Percentiles rank a stretch among this genome's conserved stretches.
phyloP scores from a whole-genome alignment of 2,329 filamentous ascomycete genomes.

The Neophaeococcomyces aloes region DNA sequence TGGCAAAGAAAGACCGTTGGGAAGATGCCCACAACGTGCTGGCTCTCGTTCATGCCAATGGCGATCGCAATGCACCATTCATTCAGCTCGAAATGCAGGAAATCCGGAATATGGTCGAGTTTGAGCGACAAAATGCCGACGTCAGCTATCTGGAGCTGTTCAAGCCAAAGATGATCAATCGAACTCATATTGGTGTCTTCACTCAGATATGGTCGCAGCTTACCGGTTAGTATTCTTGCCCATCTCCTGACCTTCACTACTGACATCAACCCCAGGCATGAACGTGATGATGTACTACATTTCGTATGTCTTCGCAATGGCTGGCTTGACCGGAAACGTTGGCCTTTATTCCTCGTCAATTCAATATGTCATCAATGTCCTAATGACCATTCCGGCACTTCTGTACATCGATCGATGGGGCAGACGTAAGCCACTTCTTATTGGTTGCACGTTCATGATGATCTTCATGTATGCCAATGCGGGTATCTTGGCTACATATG shows the following conservation, averaged over 20 bases:
- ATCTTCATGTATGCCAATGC: conserved; percentile 39
- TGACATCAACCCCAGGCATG: no score
- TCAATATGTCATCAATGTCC: conserved; percentile 27
- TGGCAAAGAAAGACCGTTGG: conserved; percentile 22
- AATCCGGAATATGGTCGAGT: conserved; percentile 24
- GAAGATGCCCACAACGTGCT: conserved; percentile 25
- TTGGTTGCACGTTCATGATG: conserved; percentile 37
- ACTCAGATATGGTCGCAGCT: conserved; percentile 49
- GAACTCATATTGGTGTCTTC: conserved; percentile 45
- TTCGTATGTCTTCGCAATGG: conserved; percentile 32
- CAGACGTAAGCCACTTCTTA: conserved; percentile 35
- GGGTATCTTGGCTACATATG: conserved; percentile 35
- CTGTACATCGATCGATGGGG: conserved; percentile 42
- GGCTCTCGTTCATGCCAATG: conserved; percentile 30
- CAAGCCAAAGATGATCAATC: no score
- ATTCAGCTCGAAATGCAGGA: conserved; percentile 22
- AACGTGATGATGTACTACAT: conserved; percentile 29
- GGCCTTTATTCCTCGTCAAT: conserved; percentile 25
- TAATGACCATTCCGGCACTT: conserved; percentile 26
- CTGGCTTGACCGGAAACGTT: conserved; percentile 27
- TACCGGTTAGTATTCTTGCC: conserved; percentile 6
- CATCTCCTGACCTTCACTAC: no score
- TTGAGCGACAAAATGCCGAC: conserved; percentile 31
- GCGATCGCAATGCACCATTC: conserved; percentile 23
- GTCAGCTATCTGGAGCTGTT: no score